These are phyloP conservation scores for Tetrapisispora pingtungensis DNA, from an alignment of 805 yeast genomes.

Conservation along the genomic window DNA sequence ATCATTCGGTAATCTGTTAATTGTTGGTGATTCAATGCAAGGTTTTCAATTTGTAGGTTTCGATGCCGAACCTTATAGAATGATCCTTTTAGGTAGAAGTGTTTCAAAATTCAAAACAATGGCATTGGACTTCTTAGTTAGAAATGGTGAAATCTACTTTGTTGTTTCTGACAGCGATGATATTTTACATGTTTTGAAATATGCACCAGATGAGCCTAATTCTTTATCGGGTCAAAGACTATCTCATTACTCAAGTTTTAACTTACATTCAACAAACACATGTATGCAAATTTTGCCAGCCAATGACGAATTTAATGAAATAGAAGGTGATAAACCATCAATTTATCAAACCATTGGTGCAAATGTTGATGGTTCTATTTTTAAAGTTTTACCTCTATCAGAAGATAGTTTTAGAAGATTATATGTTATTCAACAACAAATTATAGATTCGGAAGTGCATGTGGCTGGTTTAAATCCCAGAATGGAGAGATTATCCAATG, in stretches of 20 bases:
- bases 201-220: slow-evolving; percentile 84
- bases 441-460: slow-evolving; percentile 66
- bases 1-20: slow-evolving; percentile 69
- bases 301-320: slow-evolving; percentile 23
- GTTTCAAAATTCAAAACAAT: slow-evolving; percentile 49
- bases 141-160: slow-evolving; percentile 58
- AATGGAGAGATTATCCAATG: slow-evolving; percentile 42
- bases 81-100: slow-evolving; percentile 72
- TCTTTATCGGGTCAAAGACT: slow-evolving; percentile 74
- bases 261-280: slow-evolving; percentile 52
- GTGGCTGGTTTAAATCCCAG: slow-evolving; percentile 74
- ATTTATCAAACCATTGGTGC: slow-evolving; percentile 60
- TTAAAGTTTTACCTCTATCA: slow-evolving; percentile 59
- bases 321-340: slow-evolving; percentile 11
- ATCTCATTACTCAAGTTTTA: slow-evolving; percentile 59
- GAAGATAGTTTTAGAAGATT: slow-evolving; percentile 73
- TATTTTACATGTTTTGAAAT: slow-evolving; percentile 62
- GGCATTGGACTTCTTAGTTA: slow-evolving; percentile 52
- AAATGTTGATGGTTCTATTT: slow-evolving; percentile 70
- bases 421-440: slow-evolving; percentile 78
- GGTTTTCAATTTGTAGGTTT: slow-evolving; percentile 72
- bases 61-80: slow-evolving; percentile 89
- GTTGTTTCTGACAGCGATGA: slow-evolving; percentile 60
- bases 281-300: slow-evolving; percentile 38
- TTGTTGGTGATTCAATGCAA: slow-evolving; percentile 72